Percentiles rank a stretch among this genome's conserved stretches.
phyloP scores from a whole-genome alignment of 1,284 basidiomycete species.

The Irpex rosettiformis region DNA sequence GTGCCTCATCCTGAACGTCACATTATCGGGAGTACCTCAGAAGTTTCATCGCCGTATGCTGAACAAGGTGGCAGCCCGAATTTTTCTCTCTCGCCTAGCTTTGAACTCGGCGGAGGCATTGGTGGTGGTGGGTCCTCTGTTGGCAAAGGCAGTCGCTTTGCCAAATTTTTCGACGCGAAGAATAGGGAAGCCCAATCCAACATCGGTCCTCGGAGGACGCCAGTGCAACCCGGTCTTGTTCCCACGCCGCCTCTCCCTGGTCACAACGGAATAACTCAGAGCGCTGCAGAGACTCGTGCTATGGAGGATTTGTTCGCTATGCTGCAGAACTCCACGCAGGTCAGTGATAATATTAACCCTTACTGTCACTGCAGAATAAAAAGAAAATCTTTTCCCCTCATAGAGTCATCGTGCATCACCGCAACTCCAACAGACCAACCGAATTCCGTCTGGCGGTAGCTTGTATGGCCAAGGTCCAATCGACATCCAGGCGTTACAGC shows the following conservation, averaged over 20 bases:
- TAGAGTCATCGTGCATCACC: constrained; percentile 30
- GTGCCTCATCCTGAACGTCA: not conserved
- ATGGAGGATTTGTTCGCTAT: constrained; percentile 77
- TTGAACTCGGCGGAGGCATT: constrained; percentile 23
- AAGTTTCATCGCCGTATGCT: constrained; percentile 30
- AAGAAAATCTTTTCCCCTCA: not conserved
- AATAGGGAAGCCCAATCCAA: constrained; percentile 39
- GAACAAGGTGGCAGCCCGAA: constrained; percentile 23
- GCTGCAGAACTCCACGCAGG: constrained; percentile 64
- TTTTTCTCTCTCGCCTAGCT: constrained; percentile 14
- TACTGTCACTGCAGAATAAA: no score
- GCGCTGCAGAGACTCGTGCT: constrained; percentile 47
- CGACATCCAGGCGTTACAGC: constrained; percentile 29
- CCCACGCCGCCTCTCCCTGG: constrained; percentile 42
- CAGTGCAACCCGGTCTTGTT: constrained; percentile 25
- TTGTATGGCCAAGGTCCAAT: constrained; percentile 27
- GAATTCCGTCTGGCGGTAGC: constrained; percentile 24
- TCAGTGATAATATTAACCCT: constrained; percentile 25
- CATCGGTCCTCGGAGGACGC: constrained; percentile 13
- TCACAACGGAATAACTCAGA: constrained; percentile 36
- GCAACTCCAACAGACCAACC: constrained; percentile 23
- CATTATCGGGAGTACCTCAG: constrained; percentile 18
- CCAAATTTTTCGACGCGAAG: constrained; percentile 80
- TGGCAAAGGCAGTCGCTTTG: constrained; percentile 73
- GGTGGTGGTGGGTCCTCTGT: constrained; percentile 35